These are phyloP conservation scores for Dioscorea zingiberensis DNA, from an alignment of 106 monocot species.

Conservation along the genomic window DNA sequence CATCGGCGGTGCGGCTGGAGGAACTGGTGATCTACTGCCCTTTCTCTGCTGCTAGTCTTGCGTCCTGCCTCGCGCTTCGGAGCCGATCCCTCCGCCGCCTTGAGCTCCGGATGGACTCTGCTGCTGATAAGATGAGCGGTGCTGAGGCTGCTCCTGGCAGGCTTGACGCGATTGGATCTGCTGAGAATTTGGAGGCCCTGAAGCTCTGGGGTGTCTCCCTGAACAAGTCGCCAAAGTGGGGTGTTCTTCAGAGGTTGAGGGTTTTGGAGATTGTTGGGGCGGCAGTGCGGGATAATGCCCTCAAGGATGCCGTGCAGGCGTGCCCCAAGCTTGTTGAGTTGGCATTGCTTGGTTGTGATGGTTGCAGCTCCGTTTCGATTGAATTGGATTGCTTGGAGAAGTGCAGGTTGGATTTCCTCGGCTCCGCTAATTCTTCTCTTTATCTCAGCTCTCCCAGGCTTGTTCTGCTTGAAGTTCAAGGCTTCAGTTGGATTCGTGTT, in stretches of 20 bases:
- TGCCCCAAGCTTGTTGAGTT: slow-evolving; percentile 74
- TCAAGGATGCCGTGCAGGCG: slow-evolving; percentile 40
- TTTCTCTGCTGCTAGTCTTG: slow-evolving; percentile 45
- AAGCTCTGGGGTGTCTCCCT: slow-evolving; percentile 85
- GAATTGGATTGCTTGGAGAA: slow-evolving; percentile 51
- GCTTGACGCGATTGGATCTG: slow-evolving; percentile 48
- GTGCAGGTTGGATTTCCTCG: slow-evolving; percentile 82
- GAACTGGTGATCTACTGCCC: slow-evolving; percentile 89
- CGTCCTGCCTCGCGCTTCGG: slow-evolving; percentile 42
- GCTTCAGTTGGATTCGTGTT: slow-evolving; percentile 67
- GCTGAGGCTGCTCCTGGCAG: slow-evolving; percentile 1
- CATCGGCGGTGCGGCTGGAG: slow-evolving; percentile 28
- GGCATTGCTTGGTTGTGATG: slow-evolving; percentile 85
- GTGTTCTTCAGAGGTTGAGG: slow-evolving; percentile 21
- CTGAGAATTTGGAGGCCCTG: slow-evolving; percentile 46
- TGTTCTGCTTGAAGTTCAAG: slow-evolving; percentile 49
- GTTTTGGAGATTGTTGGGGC: slow-evolving; percentile 71
- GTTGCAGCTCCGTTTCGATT: slow-evolving; percentile 35
- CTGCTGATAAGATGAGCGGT: slow-evolving; percentile 27
- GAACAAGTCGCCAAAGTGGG: slow-evolving; percentile 56
- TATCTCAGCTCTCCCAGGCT: slow-evolving; percentile 41
- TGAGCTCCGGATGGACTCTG: slow-evolving; percentile 76
- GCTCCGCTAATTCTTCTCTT: slow-evolving; percentile 35
- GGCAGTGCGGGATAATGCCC: slow-evolving; percentile 34
- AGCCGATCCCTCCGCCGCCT: slow-evolving; percentile 41